Evolutionary conservation across 2,329 filamentous ascomycete species (phyloP), one percentile per base, ranked within the genome.

Genomic region (Colletotrichum karsti): DNA sequence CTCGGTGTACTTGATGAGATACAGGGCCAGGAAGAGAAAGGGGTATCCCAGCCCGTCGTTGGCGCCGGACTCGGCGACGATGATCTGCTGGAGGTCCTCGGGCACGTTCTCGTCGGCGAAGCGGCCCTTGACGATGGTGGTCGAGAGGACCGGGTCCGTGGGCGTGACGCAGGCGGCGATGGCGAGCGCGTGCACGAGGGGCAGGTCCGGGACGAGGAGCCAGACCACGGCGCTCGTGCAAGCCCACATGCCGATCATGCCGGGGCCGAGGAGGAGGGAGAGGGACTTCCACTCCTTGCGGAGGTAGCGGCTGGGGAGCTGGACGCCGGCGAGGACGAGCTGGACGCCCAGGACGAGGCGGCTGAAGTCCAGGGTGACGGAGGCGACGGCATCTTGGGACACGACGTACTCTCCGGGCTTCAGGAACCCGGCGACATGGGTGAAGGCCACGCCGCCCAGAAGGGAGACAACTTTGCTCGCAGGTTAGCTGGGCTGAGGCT

Each of bases 81-180:
- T 93, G 72, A 94, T 93, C 71, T 92, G 90, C 81, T 97, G 94
- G 56, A 98, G 82, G 26, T 91, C 88, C 65, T 90, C 91, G 0
- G 95, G 94, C 18, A 97, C 91, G 76, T 97, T 96, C 74, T 94
- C 92, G 74, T 97, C 94, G 1, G 95, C 95, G 76, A 97, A 97
- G 73, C 93, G 95, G 28, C 94, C 94, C 82, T 97, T 97, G 42
- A 97, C 93, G 65, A 97, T 97, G 3, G 92, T 92, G 71, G 95
- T 95, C 7, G 92, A 95, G 37, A 97, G 79, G 1, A 97, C 90
- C 0, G 95, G 95, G 74, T 98, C 95, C 0, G 95, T 97, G 0
- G 94, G 95, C 2, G 95, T 96, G n/a, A 98, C 90, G 75, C 94
- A 97, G 0, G 94, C 92, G 1, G 90, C 94, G 10, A 97, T 84